Percentiles rank a stretch among this genome's conserved stretches.
These are phyloP conservation scores for Phoma sp. DNA, from an alignment of 2,329 filamentous ascomycete genomes.

Conservation along the genomic window DNA sequence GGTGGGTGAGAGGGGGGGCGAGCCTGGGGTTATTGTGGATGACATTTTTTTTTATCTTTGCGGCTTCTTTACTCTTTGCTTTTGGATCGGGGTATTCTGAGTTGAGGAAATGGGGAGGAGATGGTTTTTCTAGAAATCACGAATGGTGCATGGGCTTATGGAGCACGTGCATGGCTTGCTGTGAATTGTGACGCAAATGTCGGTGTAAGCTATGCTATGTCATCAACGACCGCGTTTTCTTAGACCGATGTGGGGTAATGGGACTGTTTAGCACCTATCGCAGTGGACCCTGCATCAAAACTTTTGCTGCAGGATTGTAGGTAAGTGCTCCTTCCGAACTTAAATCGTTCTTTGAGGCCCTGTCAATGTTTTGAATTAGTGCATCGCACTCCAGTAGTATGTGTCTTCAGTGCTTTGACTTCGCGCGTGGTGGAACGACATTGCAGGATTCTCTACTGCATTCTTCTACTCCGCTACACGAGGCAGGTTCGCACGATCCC, in stretches of 20 bases:
- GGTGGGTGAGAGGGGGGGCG: conserved; percentile 1
- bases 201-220: conserved; percentile 5
- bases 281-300: too few species aligned
- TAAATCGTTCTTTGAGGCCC: too few species aligned
- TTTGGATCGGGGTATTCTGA: not conserved
- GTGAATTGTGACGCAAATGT: conserved; percentile 1
- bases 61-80: not conserved
- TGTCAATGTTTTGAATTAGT: too few species aligned
- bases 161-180: conserved; percentile 2
- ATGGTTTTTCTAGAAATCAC: not conserved
- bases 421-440: too few species aligned
- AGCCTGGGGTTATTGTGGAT: not conserved
- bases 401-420: too few species aligned
- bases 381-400: too few species aligned
- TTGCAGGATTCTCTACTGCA: not conserved
- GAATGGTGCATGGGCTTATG: not conserved
- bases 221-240: not conserved
- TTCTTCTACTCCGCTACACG: conserved; percentile 1
- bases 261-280: too few species aligned
- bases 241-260: conserved; percentile 8
- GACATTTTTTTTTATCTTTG: not conserved
- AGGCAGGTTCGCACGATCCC: not conserved
- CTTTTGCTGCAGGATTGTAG: not conserved
- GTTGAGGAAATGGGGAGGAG: not conserved
- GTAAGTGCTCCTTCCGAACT: not conserved